These are phyloP conservation scores for Trifolium repens DNA, from an alignment of 306 rosid genomes.

Conservation along the genomic window DNA sequence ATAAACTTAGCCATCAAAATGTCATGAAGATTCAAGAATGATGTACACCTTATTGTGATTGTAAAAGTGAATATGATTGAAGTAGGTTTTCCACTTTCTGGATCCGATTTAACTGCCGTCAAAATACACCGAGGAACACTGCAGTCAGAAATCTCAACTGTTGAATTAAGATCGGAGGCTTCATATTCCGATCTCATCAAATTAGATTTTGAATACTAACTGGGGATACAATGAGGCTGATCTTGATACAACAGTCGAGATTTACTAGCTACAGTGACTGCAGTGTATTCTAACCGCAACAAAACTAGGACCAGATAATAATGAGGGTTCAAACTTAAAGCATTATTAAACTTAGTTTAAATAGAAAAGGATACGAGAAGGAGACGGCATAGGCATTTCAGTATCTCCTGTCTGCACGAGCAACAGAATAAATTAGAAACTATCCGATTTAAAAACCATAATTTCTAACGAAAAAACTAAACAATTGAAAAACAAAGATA, in stretches of 20 bases:
- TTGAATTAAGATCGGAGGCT: not conserved
- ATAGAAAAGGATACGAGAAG: conserved; percentile 66
- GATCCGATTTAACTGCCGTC: not conserved
- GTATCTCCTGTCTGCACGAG: conserved; percentile 66
- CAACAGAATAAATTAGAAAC: conserved; percentile 33
- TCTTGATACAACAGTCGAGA: not conserved
- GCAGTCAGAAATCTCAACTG: not conserved
- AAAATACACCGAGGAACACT: not conserved
- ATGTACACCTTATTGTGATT: not conserved
- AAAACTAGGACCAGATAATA: not conserved
- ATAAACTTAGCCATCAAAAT: conserved; percentile 1
- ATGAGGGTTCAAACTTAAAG: conserved; percentile 25
- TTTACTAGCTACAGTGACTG: not conserved
- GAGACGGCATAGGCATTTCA: conserved; percentile 62
- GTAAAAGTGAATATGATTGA: not conserved
- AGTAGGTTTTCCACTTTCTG: not conserved
- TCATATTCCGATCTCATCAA: not conserved
- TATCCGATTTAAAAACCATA: conserved; percentile 10
- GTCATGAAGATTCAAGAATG: not conserved
- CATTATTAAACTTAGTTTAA: conserved; percentile 27
- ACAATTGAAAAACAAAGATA: conserved; percentile 25
- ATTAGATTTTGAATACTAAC: not conserved
- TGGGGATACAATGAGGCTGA: not conserved
- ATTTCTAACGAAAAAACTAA: conserved; percentile 14
- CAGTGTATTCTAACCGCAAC: not conserved